Evolutionary conservation across 176 grass and related monocot species (phyloP), one percentile per base, ranked within the genome.

Genomic region (Puya raimondii): DNA sequence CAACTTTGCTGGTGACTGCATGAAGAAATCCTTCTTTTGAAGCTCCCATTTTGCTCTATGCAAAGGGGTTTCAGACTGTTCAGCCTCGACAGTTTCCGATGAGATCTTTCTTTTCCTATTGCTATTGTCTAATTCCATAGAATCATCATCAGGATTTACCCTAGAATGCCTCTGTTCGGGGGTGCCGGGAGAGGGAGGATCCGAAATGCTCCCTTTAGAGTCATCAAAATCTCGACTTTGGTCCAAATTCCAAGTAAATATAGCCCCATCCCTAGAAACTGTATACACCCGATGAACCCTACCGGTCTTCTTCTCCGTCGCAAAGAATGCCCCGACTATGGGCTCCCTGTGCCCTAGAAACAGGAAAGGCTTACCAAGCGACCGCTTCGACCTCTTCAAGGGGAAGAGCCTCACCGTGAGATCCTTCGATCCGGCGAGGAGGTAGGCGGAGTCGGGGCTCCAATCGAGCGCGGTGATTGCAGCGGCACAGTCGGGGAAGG

Each of bases 361-460:
- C 63, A 96, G 76, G 15, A 86, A 90, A 0, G 89, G 82, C 78
- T 93, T 99, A 49, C 68, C 78, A 22, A 72, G 64, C 12, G 85
- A 20, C 12, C 83, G 50, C 17, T 59, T 72, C 68, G 79, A 85
- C 59, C 70, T 81, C 75, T 87, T 82, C 42, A 88, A 18, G 10
- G 86, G 84, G 68, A 93, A 61, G 52, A 99, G 69, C 15, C 94
- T 86, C 50, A 78, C 87, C 0, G 84, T 88, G 1, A 93, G 84
- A 72, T 99, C 94, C 82, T 99, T 93, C 12, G 89, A 99, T 51
- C 89, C 81, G 9, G 75, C 89, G 16, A 99, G 89, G 57, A 99
- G 84, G 53, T 79, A 88, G 8, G 84, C 69, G 16, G 94, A 99
- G 71, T 93, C 94, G 1, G 89, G 89, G 48, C 89, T 90, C 94